These are phyloP conservation scores for Fusarium sp. DNA, from an alignment of 2,329 filamentous ascomycete species.

Conservation along the genomic window DNA sequence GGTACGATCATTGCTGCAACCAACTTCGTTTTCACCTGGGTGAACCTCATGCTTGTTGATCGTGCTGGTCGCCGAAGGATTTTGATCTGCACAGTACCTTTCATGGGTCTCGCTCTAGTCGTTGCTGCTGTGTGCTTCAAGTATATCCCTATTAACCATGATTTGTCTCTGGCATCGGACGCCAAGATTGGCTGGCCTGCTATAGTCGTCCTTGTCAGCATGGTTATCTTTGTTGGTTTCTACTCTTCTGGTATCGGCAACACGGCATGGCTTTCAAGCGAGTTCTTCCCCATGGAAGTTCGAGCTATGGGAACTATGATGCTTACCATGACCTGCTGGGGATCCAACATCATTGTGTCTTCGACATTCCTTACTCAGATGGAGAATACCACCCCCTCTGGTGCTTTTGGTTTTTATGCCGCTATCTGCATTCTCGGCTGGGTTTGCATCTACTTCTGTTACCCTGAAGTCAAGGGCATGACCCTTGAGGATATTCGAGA, in stretches of 20 bases:
- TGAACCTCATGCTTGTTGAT: conserved; percentile 59
- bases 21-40: conserved; percentile 60
- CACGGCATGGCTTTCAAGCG: conserved; percentile 58
- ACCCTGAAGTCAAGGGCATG: conserved; percentile 65
- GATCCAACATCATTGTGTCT: conserved; percentile 59
- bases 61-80: conserved; percentile 56
- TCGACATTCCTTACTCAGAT: conserved; percentile 60
- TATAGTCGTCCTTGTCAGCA: conserved; percentile 54
- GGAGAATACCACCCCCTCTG: conserved; percentile 59
- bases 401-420: conserved; percentile 63
- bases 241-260: conserved; percentile 58
- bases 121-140: conserved; percentile 55
- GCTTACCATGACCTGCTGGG: conserved; percentile 58
- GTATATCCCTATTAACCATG: conserved; percentile 53
- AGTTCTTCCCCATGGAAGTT: conserved; percentile 59
- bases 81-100: conserved; percentile 54
- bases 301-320: conserved; percentile 60
- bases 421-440: conserved; percentile 59
- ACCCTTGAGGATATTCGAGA: conserved; percentile 63
- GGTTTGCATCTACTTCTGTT: conserved; percentile 56
- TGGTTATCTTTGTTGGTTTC: conserved; percentile 44
- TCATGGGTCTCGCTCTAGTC: conserved; percentile 55
- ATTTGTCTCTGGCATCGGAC: conserved; percentile 50
- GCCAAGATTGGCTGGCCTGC: conserved; percentile 47
- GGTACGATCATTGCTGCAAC: conserved; percentile 55